These are phyloP conservation scores for Pythium aphanidermatum DNA, from an alignment of 352 stramenopile genomes.

Conservation along the genomic window DNA sequence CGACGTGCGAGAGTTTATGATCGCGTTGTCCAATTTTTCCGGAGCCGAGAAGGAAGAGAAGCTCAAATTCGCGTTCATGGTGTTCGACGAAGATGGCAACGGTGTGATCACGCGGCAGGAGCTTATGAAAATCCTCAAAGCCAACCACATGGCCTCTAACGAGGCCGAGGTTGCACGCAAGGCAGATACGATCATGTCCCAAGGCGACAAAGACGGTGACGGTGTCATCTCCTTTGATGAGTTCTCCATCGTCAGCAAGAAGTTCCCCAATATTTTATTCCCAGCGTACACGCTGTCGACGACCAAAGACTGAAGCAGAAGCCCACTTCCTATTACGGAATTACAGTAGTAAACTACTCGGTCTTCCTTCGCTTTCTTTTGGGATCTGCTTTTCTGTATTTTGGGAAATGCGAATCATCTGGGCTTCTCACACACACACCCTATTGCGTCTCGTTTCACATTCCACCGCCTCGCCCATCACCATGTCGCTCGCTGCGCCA, in stretches of 20 bases:
- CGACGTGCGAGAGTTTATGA: slow-evolving; percentile 93
- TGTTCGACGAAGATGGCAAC: slow-evolving; percentile 95
- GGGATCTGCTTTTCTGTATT: background rate
- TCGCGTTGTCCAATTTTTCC: slow-evolving; percentile 92
- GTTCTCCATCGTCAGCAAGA: slow-evolving; percentile 94
- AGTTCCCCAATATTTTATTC: slow-evolving; percentile 96
- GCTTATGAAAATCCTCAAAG: slow-evolving; percentile 93
- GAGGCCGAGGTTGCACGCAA: slow-evolving; percentile 92
- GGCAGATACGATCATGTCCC: slow-evolving; percentile 96
- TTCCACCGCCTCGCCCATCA: background rate
- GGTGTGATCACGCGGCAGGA: slow-evolving; percentile 93
- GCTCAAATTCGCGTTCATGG: slow-evolving; percentile 95
- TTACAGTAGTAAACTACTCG: too few species aligned
- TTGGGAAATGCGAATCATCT: background rate
- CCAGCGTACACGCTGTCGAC: slow-evolving; percentile 72
- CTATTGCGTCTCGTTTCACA: background rate
- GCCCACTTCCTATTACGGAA: too few species aligned
- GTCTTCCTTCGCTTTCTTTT: too few species aligned
- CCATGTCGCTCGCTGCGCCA: slow-evolving; percentile 24
- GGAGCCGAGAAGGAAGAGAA: slow-evolving; percentile 94
- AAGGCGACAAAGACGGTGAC: slow-evolving; percentile 95
- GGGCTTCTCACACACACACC: too few species aligned
- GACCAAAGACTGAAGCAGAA: slow-evolving; percentile 50
- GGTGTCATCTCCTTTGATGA: slow-evolving; percentile 97
- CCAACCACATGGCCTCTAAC: slow-evolving; percentile 92